Percentiles rank a stretch among this genome's conserved stretches.
Conservation (phyloP, 306 rosid species). For the Carpinus fangiana region DNA sequence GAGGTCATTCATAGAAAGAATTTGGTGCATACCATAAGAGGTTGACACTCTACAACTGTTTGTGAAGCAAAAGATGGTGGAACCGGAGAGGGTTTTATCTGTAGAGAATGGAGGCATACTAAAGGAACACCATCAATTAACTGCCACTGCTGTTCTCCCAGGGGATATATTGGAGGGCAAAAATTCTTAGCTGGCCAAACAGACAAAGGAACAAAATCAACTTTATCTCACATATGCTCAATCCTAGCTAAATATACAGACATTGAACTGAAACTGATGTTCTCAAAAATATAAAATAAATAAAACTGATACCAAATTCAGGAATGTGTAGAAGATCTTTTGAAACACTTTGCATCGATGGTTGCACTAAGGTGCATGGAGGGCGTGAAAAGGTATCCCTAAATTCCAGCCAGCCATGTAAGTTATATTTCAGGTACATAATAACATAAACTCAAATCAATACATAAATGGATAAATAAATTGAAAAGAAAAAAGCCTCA, state of each 20-base stretch:
- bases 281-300: constrained; percentile 15
- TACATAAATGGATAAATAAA: neutral
- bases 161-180: constrained; percentile 90
- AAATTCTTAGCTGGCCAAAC: constrained; percentile 69
- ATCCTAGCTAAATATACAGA: constrained; percentile 6
- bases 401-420: constrained; percentile 35
- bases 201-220: constrained; percentile 32
- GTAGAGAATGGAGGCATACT: constrained; percentile 75
- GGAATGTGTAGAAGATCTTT: constrained; percentile 58
- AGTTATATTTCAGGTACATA: constrained; percentile 27
- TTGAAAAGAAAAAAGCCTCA: constrained; percentile 1
- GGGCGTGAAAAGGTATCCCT: constrained; percentile 86
- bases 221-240: constrained; percentile 14
- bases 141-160: constrained; percentile 73
- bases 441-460: neutral
- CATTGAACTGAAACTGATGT: constrained; percentile 8
- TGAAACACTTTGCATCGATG: constrained; percentile 62
- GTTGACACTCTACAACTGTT: constrained; percentile 87
- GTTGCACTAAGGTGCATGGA: constrained; percentile 92
- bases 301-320: constrained; percentile 63
- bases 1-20: constrained; percentile 22
- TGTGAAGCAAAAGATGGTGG: constrained; percentile 89
- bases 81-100: constrained; percentile 78
- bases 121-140: constrained; percentile 65
- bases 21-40: constrained; percentile 66